phyloP scores from a whole-genome alignment of 176 grass and related monocot species.

The Hyparrhenia diplandra region DNA sequence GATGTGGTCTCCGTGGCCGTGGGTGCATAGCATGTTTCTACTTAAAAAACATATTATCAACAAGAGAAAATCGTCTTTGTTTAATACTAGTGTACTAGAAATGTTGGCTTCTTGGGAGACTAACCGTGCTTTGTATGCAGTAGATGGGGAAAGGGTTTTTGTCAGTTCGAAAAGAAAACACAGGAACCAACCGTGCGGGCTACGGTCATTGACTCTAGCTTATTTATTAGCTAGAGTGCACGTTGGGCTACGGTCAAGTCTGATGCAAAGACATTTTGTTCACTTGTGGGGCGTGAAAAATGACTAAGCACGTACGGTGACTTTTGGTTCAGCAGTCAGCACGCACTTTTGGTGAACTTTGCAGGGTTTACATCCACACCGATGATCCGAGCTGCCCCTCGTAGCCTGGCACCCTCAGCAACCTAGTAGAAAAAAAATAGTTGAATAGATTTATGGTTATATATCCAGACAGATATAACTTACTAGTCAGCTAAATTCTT shows the following conservation, averaged over 20 bases:
- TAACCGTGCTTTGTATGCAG: not conserved
- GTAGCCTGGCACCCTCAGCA: constrained; percentile 62
- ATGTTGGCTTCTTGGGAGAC: not conserved
- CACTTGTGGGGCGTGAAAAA: not conserved
- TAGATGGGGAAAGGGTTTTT: not conserved
- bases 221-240: too few relatives aligned
- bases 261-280: not conserved
- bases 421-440: constrained; percentile 18
- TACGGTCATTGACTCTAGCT: too few relatives aligned
- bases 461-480: too few relatives aligned
- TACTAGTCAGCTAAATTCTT: too few relatives aligned
- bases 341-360: constrained; percentile 60
- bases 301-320: too few relatives aligned
- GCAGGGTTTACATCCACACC: constrained; percentile 68
- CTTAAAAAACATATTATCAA: not conserved
- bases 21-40: not conserved
- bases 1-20: not conserved
- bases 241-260: not conserved
- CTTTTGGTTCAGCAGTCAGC: too few relatives aligned
- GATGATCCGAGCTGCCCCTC: constrained; percentile 56
- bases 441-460: not conserved
- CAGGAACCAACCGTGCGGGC: not conserved
- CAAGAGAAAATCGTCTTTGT: not conserved
- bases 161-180: not conserved
- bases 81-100: not conserved